Evolutionary conservation across 768 basidiomycete genomes (phyloP).

Genomic region (Pisolithus marmoratus): DNA sequence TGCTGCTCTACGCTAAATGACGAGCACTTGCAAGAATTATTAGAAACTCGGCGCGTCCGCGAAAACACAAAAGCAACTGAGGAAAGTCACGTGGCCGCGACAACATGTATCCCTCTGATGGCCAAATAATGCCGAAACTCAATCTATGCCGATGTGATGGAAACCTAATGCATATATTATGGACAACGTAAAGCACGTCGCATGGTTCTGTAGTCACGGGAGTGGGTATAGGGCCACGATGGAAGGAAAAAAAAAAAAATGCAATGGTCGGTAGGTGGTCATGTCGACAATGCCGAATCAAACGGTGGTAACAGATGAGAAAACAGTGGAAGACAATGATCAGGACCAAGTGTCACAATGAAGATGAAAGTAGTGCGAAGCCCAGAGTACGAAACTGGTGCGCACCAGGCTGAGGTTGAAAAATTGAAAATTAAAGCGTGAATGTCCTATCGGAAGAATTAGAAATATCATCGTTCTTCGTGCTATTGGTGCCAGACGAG

Average conservation of each 20-base stretch:
- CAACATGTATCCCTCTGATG: too few species aligned
- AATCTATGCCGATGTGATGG: not conserved
- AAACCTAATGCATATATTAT: conserved; percentile 24
- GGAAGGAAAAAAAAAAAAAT: conserved; percentile 5
- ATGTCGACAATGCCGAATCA: conserved; percentile 24
- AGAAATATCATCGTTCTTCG: conserved; percentile 29
- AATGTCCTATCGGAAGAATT: conserved; percentile 11
- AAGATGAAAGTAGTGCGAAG: conserved; percentile 2
- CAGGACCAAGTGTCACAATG: conserved; percentile 3
- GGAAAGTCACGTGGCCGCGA: not conserved
- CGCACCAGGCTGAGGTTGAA: conserved; percentile 3
- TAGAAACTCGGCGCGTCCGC: not conserved
- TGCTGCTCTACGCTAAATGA: conserved; percentile 5
- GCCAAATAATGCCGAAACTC: too few species aligned
- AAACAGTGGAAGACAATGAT: conserved; percentile 6
- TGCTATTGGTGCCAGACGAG: conserved; percentile 40
- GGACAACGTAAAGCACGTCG: conserved; percentile 23
- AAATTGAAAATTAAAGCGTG: conserved; percentile 11
- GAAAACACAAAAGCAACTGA: not conserved
- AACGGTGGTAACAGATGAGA: conserved; percentile 8
- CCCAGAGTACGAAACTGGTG: conserved; percentile 12
- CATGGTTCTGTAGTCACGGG: conserved; percentile 23
- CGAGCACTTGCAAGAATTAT: not conserved
- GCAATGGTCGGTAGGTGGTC: conserved; percentile 10
- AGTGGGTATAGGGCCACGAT: conserved; percentile 23